Conservation (phyloP, 2,329 filamentous ascomycete genomes). For the Westerdykella sp. region DNA sequence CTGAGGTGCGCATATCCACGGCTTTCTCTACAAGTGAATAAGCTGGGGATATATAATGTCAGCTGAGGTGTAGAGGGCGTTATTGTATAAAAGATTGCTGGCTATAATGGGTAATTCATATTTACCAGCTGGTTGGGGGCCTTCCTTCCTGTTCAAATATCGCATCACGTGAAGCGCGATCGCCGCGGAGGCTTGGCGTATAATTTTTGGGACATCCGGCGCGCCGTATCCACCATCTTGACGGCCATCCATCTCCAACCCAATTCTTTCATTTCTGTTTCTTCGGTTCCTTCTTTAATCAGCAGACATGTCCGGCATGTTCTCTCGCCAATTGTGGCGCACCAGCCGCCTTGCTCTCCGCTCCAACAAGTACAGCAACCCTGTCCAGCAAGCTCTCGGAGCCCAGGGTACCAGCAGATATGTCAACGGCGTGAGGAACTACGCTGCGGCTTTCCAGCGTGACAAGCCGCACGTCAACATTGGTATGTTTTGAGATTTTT, state of each 20-base stretch:
- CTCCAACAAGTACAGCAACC: slow-evolving; percentile 61
- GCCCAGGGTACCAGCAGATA: slow-evolving; percentile 58
- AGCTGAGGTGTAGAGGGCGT: no score
- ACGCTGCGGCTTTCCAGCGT: slow-evolving; percentile 68
- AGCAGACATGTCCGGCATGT: slow-evolving; percentile 63
- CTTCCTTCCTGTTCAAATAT: no score
- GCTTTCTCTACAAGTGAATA: no score
- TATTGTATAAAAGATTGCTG: no score
- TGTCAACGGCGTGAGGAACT: slow-evolving; percentile 57
- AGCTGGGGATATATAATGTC: no score
- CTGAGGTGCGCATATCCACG: no score
- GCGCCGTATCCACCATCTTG: neutral
- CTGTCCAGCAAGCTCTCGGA: slow-evolving; percentile 65
- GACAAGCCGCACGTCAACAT: slow-evolving; percentile 98
- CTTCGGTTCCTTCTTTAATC: slow-evolving; percentile 18
- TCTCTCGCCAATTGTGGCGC: slow-evolving; percentile 77
- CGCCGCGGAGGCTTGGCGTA: neutral
- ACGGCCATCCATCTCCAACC: slow-evolving; percentile 13
- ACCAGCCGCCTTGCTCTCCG: slow-evolving; percentile 70
- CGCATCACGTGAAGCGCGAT: no score
- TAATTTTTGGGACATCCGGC: neutral
- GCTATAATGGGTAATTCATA: no score
- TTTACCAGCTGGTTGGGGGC: no score
- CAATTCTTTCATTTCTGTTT: slow-evolving; percentile 23
- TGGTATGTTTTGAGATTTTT: slow-evolving; percentile 50